Conservation (phyloP, 1,139 yeast genomes). For the Pichia sp. region DNA sequence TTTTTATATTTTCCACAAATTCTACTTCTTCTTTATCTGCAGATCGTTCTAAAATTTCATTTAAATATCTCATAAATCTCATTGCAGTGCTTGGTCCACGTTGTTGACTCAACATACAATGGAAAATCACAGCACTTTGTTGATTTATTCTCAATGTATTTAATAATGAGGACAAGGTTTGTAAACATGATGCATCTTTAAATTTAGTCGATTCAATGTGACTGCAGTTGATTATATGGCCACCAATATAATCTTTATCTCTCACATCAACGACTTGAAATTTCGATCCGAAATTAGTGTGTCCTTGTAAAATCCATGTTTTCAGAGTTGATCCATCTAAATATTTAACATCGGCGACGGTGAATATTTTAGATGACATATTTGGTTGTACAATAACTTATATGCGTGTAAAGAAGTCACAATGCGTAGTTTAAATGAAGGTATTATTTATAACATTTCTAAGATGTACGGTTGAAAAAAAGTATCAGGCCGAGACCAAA, state of each 20-base stretch:
- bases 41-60: constrained; percentile 29
- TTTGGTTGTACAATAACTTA: not conserved
- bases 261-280: constrained; percentile 81
- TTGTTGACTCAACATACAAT: constrained; percentile 84
- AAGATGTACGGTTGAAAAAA: too few relatives aligned
- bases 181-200: constrained; percentile 32
- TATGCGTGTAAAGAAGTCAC: not conserved
- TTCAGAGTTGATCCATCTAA: constrained; percentile 15
- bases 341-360: constrained; percentile 16
- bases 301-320: constrained; percentile 20
- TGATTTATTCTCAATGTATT: constrained; percentile 32
- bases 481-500: too few relatives aligned
- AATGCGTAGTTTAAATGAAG: too few relatives aligned
- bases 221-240: constrained; percentile 60
- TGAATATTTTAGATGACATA: constrained; percentile 8
- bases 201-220: constrained; percentile 50
- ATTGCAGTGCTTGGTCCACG: constrained; percentile 85
- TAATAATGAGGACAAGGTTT: constrained; percentile 3
- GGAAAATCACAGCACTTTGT: constrained; percentile 64
- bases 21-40: constrained; percentile 17
- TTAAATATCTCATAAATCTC: constrained; percentile 51
- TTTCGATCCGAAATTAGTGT: constrained; percentile 25
- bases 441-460: too few relatives aligned
- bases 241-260: constrained; percentile 72
- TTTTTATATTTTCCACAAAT: constrained; percentile 35